A percentile compares a stretch with the other conserved stretches of the same genome.
These are phyloP conservation scores for Pseudocercospora cruenta DNA, from an alignment of 2,329 filamentous ascomycete species.

Conservation along the genomic window DNA sequence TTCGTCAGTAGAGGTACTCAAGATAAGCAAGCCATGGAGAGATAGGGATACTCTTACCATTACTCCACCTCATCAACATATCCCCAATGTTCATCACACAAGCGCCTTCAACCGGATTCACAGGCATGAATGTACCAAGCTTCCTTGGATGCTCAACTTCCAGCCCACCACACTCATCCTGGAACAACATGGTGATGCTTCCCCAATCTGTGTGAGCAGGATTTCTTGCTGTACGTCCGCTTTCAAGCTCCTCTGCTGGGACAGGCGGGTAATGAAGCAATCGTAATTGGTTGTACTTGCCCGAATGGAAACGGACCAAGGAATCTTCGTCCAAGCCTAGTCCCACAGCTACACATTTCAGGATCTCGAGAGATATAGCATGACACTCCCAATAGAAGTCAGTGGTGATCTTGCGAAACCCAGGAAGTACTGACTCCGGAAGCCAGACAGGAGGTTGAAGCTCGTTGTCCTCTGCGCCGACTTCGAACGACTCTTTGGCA, in stretches of 20 bases:
- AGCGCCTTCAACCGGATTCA: constrained; percentile 36
- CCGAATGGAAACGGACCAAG: constrained; percentile 27
- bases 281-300: constrained; percentile 31
- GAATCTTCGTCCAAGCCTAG: constrained; percentile 33
- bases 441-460: constrained; percentile 55
- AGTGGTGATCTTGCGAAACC: constrained; percentile 43
- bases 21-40: neutral
- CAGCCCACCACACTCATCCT: constrained; percentile 47
- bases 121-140: constrained; percentile 37
- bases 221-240: constrained; percentile 42
- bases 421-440: constrained; percentile 49
- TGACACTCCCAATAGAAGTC: constrained; percentile 42
- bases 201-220: constrained; percentile 48
- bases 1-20: neutral
- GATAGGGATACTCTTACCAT: constrained; percentile 23
- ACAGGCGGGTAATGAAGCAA: constrained; percentile 47
- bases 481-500: constrained; percentile 48
- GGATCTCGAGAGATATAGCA: constrained; percentile 34
- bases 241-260: constrained; percentile 34
- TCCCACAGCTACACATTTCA: constrained; percentile 41
- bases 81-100: constrained; percentile 48
- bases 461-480: constrained; percentile 49
- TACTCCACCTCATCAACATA: constrained; percentile 45
- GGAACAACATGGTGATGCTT: constrained; percentile 47
- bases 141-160: constrained; percentile 42